phyloP scores from a whole-genome alignment of 2,329 filamentous ascomycete genomes.

The Aquanectria penicillioides region DNA sequence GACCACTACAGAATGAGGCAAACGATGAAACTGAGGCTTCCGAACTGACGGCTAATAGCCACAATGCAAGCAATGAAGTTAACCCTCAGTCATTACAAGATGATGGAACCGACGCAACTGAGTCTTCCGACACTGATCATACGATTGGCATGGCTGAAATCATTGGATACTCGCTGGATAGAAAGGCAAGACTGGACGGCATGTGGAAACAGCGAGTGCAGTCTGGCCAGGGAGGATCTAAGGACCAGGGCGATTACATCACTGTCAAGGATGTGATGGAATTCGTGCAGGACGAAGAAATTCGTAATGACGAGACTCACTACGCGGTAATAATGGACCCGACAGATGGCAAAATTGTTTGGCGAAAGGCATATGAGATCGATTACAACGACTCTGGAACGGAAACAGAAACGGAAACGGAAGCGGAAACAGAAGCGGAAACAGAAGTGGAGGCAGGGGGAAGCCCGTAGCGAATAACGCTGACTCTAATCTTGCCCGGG shows the following conservation, averaged over 20 bases:
- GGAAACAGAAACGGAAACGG: no score
- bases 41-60: slow-evolving; percentile 42
- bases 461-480: no score
- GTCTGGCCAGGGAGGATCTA: neutral
- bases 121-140: neutral
- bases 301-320: slow-evolving; percentile 45
- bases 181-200: slow-evolving; percentile 34
- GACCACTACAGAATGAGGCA: slow-evolving; percentile 16
- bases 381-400: neutral
- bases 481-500: no score
- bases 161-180: slow-evolving; percentile 33
- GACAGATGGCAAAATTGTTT: slow-evolving; percentile 55
- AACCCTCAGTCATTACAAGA: slow-evolving; percentile 25
- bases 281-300: slow-evolving; percentile 37
- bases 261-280: slow-evolving; percentile 34
- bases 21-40: no score
- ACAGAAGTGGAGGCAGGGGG: no score
- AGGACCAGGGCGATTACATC: slow-evolving; percentile 11
- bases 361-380: slow-evolving; percentile 42
- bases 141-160: slow-evolving; percentile 38
- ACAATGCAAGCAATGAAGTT: slow-evolving; percentile 39
- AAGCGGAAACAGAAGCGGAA: no score
- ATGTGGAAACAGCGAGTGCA: slow-evolving; percentile 28
- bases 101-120: slow-evolving; percentile 11
- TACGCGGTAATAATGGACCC: slow-evolving; percentile 57